Conservation (phyloP, 2,329 filamentous ascomycete genomes). For the Colletotrichum caudatum region DNA sequence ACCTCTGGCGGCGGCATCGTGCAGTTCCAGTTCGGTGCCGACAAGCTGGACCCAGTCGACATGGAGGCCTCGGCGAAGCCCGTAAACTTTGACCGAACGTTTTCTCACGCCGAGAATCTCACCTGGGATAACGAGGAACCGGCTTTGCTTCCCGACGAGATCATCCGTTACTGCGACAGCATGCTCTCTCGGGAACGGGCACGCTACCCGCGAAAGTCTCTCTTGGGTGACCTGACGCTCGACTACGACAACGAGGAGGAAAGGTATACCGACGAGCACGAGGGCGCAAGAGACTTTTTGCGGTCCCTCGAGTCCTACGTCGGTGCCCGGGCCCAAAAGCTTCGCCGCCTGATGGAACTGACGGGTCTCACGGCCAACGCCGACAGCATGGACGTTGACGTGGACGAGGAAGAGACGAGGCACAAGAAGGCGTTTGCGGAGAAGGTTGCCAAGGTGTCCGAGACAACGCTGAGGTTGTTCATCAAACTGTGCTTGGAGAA, state of each 20-base stretch:
- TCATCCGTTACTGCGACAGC: constrained; percentile 74
- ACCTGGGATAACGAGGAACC: constrained; percentile 84
- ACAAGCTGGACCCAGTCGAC: constrained; percentile 94
- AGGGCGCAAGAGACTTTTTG: constrained; percentile 86
- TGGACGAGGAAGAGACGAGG: constrained; percentile 45
- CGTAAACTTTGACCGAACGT: constrained; percentile 92
- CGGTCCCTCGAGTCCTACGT: constrained; percentile 82
- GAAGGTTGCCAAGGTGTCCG: constrained; percentile 86
- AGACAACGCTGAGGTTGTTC: constrained; percentile 79
- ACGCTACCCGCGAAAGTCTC: constrained; percentile 70
- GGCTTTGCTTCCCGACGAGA: constrained; percentile 79
- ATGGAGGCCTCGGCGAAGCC: constrained; percentile 97
- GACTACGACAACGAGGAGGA: constrained; percentile 78
- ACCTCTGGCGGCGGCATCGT: constrained; percentile 91
- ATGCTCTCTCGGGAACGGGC: constrained; percentile 76
- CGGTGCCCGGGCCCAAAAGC: constrained; percentile 68
- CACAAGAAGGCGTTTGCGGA: constrained; percentile 64
- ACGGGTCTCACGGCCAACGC: constrained; percentile 40
- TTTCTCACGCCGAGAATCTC: constrained; percentile 80
- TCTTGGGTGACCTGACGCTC: constrained; percentile 72
- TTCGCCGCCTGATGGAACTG: constrained; percentile 51
- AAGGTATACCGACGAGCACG: constrained; percentile 79
- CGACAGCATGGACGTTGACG: constrained; percentile 47
- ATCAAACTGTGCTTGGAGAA: constrained; percentile 87
- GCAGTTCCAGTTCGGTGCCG: constrained; percentile 97